These are phyloP conservation scores for bread wheat (Triticum aestivum) DNA, from an alignment of 176 grass and related monocot species.

Conservation along the genomic window IWGSC_CS_RefSeq_v2.1 NC_057814.1:600951133-600951632, in stretches of 20 bases:
- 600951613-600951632: not conserved
- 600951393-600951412: slow-evolving; percentile 57
- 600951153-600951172: slow-evolving; percentile 70
- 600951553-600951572: not conserved
- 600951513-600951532: not conserved
- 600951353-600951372: slow-evolving; percentile 53
- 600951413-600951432: slow-evolving; percentile 61
- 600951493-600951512: no score
- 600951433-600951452: slow-evolving; percentile 77
- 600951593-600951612: not conserved
- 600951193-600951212: slow-evolving; percentile 69
- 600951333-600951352: slow-evolving; percentile 67
- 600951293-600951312: slow-evolving; percentile 93
- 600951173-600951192: slow-evolving; percentile 83
- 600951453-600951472: slow-evolving; percentile 12
- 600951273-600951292: not conserved
- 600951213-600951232: slow-evolving; percentile 18
- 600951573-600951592: slow-evolving; percentile 26
- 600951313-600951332: slow-evolving; percentile 49
- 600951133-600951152: no score
- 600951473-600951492: slow-evolving; percentile 57
- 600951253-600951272: no score
- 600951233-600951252: not conserved
- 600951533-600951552: slow-evolving; percentile 11
- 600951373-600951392: slow-evolving; percentile 65